These are phyloP conservation scores for Geranium rotundifolium DNA, from an alignment of 345 rosid species.

Conservation along the genomic window DNA sequence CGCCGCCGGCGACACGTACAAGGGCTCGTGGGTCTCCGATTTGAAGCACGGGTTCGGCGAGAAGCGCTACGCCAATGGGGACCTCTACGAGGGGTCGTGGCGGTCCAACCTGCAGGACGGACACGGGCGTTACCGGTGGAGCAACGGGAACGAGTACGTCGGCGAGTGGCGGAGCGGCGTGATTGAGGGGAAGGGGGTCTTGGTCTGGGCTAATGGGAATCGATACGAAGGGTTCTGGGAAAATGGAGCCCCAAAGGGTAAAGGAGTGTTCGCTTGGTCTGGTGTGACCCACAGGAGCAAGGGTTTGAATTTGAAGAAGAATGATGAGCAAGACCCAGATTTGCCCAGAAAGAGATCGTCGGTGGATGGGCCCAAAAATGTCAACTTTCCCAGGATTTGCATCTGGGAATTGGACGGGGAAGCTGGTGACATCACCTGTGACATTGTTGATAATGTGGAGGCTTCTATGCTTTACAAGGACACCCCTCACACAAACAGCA, in stretches of 20 bases:
- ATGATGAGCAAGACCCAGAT: background rate
- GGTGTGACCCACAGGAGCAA: constrained; percentile 33
- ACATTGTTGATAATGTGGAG: constrained; percentile 66
- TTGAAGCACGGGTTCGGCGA: constrained; percentile 73
- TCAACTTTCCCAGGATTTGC: constrained; percentile 77
- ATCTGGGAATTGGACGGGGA: constrained; percentile 98
- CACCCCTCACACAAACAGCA: constrained; percentile 32
- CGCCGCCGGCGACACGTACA: constrained; percentile 78
- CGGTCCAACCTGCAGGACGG: constrained; percentile 83
- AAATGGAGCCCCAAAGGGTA: constrained; percentile 70
- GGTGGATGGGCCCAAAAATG: constrained; percentile 52
- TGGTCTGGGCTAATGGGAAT: constrained; percentile 79
- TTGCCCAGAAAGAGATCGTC: constrained; percentile 68
- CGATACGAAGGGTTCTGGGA: constrained; percentile 87
- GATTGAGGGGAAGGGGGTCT: constrained; percentile 61
- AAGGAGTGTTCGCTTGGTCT: constrained; percentile 56
- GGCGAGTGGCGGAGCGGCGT: constrained; percentile 91
- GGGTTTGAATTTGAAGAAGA: constrained; percentile 8
- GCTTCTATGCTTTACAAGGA: constrained; percentile 61
- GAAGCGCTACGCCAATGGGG: constrained; percentile 85
- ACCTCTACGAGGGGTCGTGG: constrained; percentile 82
- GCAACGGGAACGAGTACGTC: constrained; percentile 70
- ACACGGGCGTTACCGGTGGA: constrained; percentile 79
- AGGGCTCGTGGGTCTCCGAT: constrained; percentile 75
- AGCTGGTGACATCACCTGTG: constrained; percentile 95